Conservation (phyloP, 2,329 filamentous ascomycete species). For the Neurospora sp. region DNA sequence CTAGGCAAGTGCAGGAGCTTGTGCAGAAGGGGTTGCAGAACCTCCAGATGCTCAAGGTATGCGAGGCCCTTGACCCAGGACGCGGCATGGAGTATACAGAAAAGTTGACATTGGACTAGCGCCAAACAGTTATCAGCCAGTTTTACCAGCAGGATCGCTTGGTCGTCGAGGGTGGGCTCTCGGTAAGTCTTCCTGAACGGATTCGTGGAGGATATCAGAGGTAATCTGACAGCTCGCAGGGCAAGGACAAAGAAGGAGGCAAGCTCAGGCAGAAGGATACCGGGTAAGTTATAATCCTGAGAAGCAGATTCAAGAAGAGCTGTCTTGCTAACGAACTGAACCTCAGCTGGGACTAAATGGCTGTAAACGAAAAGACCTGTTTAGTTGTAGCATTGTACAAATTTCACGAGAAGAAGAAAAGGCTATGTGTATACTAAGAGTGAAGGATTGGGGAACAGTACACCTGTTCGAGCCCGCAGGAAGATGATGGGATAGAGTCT, state of each 20-base stretch:
- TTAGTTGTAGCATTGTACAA: neutral
- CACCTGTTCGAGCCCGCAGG: neutral
- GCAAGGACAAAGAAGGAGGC: slow-evolving; percentile 60
- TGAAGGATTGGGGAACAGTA: neutral
- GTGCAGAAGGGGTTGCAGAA: slow-evolving; percentile 83
- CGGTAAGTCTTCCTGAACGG: slow-evolving; percentile 39
- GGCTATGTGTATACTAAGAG: neutral
- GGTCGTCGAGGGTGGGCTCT: slow-evolving; percentile 82
- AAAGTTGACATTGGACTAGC: slow-evolving; percentile 40
- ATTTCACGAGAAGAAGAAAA: neutral
- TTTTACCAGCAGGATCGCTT: slow-evolving; percentile 89
- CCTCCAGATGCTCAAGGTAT: slow-evolving; percentile 82
- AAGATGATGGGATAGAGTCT: neutral
- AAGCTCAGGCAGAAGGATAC: slow-evolving; percentile 70
- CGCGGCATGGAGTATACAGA: neutral
- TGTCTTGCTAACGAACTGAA: neutral
- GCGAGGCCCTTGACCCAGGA: slow-evolving; percentile 8
- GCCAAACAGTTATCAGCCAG: slow-evolving; percentile 89
- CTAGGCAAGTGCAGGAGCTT: slow-evolving; percentile 72
- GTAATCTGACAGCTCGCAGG: slow-evolving; percentile 30
- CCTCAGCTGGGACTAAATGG: neutral
- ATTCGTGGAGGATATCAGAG: neutral
- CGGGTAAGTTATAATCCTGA: slow-evolving; percentile 44
- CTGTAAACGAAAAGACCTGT: neutral
- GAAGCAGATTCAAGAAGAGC: neutral